Evolutionary conservation across 768 basidiomycete species (phyloP), one percentile per base, ranked within the genome.

Genomic region (Dendrothele bispora): DNA sequence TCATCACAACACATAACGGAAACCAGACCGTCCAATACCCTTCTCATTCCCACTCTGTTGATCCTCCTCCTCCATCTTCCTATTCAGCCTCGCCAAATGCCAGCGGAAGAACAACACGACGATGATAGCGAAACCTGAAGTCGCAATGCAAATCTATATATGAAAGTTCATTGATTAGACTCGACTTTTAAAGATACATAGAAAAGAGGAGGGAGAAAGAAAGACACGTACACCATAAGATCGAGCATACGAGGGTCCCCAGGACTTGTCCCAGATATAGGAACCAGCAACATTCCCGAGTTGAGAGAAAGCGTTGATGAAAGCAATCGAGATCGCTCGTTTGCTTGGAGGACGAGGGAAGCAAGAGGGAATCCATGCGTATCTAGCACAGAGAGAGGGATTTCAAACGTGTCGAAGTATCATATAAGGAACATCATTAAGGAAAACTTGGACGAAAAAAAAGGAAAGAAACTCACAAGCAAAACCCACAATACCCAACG

Each of bases 211-310:
- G n/a, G n/a, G n/a, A n/a, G n/a, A n/a, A n/a, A n/a, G n/a, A n/a
- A n/a, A n/a, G n/a, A n/a, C n/a, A n/a, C n/a, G n/a, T n/a, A n/a
- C n/a, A n/a, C n/a, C n/a, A n/a, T n/a, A n/a, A n/a, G n/a, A n/a
- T n/a, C n/a, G n/a, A n/a, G n/a, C n/a, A n/a, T n/a, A n/a, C n/a
- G n/a, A n/a, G n/a, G n/a, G n/a, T n/a, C n/a, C n/a, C n/a, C n/a
- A n/a, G n/a, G n/a, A n/a, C n/a, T n/a, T n/a, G n/a, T n/a, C n/a
- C n/a, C n/a, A n/a, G n/a, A n/a, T n/a, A n/a, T n/a, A n/a, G n/a
- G 88, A 85, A 51, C 91, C 90, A 17, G 84, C 75, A 48, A 94
- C 74, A 64, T 93, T 95, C 5, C 92, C 93, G 21, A 92, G 72
- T 59, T 89, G 84, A 24, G 85, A 83, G 65, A 88, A 86, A 22